These are phyloP conservation scores for Poa pratensis DNA, from an alignment of 176 grass and related monocot genomes.

Conservation along the genomic window DNA sequence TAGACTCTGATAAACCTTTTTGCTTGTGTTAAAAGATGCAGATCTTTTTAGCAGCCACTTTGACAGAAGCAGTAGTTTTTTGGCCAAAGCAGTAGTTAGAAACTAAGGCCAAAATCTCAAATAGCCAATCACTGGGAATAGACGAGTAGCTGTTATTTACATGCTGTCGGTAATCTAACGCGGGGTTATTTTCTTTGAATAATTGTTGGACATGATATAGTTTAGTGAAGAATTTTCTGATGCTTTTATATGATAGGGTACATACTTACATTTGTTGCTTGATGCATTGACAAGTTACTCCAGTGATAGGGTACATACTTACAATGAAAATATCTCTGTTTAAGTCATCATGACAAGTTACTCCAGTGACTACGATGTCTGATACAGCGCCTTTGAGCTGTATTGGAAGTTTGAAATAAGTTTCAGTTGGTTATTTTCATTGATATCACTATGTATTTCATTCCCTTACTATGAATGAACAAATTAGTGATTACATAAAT, in stretches of 20 bases:
- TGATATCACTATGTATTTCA: background rate
- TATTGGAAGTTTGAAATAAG: background rate
- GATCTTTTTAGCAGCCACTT: background rate
- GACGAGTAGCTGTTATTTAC: constrained; percentile 9
- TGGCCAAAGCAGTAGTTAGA: background rate
- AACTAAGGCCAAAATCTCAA: background rate
- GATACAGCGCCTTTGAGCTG: background rate
- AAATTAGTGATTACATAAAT: background rate
- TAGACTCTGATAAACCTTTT: background rate
- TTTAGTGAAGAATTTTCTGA: background rate
- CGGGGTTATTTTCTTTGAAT: background rate
- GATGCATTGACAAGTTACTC: background rate
- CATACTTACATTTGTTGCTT: background rate
- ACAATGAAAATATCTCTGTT: too few relatives aligned
- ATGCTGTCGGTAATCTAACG: background rate
- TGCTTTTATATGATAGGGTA: background rate
- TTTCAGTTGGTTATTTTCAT: background rate
- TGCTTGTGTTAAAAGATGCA: background rate
- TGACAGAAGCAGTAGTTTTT: background rate
- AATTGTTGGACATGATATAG: constrained; percentile 24
- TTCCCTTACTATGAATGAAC: background rate
- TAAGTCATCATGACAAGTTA: constrained; percentile 10
- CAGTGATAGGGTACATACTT: background rate
- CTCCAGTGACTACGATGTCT: background rate
- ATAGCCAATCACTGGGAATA: background rate